These are phyloP conservation scores for Dovyalis caffra DNA, from an alignment of 345 rosid species.

Conservation along the genomic window DNA sequence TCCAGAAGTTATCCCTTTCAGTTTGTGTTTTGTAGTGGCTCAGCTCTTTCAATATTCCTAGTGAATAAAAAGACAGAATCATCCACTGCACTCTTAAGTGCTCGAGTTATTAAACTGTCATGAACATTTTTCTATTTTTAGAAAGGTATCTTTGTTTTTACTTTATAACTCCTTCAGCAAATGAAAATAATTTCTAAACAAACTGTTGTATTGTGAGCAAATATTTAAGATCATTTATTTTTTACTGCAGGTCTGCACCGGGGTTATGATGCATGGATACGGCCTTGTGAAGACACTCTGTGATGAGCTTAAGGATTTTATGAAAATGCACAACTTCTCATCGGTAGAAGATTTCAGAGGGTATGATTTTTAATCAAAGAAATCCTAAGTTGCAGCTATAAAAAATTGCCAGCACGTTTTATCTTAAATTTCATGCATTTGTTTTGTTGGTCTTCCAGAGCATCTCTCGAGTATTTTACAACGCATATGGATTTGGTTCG, in stretches of 20 bases:
- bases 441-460: conserved; percentile 32
- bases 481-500: conserved; percentile 81
- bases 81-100: not conserved
- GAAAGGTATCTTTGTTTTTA: not conserved
- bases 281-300: conserved; percentile 83
- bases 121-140: not conserved
- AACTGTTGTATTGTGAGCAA: not conserved
- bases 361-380: conserved; percentile 33
- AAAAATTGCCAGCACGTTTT: not conserved
- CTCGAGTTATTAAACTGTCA: not conserved
- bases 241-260: conserved; percentile 76
- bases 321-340: conserved; percentile 80
- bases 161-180: not conserved
- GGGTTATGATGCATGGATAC: conserved; percentile 98
- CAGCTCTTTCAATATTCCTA: not conserved
- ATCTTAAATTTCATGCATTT: not conserved
- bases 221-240: not conserved
- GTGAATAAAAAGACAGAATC: not conserved
- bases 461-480: conserved; percentile 83
- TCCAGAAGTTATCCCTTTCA: not conserved
- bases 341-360: conserved; percentile 92
- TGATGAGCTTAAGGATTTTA: conserved; percentile 78
- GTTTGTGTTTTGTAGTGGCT: not conserved
- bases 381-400: not conserved
- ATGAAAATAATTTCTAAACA: not conserved